Conservation (phyloP, 208 protist genomes). For the Trypanosoma vivax region DNA sequence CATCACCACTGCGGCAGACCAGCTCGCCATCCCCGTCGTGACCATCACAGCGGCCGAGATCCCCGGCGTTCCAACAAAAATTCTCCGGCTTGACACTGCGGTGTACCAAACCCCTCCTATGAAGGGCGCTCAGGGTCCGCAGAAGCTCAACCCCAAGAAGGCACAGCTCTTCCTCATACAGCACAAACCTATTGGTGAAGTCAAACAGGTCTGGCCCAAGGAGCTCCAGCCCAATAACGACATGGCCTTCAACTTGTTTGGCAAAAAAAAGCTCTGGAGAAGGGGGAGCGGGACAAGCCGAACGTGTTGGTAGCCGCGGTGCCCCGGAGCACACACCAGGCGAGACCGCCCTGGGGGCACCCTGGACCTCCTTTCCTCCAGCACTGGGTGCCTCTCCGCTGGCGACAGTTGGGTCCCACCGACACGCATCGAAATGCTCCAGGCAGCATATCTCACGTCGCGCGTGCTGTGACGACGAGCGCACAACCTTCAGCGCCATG, state of each 20-base stretch:
- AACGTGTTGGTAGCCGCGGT: background rate
- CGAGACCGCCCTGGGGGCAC: background rate
- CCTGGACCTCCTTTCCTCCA: background rate
- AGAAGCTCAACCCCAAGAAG: constrained; percentile 24
- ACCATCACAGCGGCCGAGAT: background rate
- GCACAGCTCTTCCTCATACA: constrained; percentile 20
- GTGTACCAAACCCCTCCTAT: constrained; percentile 16
- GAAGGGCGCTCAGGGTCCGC: constrained; percentile 16
- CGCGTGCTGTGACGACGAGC: constrained; percentile 12
- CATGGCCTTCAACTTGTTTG: constrained; percentile 14
- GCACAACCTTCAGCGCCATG: constrained; percentile 20
- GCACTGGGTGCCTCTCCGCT: background rate
- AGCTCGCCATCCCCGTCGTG: background rate
- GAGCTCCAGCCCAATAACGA: constrained; percentile 25
- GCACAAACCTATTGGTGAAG: constrained; percentile 14
- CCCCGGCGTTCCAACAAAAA: constrained; percentile 19
- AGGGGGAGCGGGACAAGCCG: constrained; percentile 1
- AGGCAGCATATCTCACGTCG: constrained; percentile 19
- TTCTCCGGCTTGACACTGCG: constrained; percentile 28
- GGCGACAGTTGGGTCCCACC: background rate
- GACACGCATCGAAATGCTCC: constrained; percentile 11
- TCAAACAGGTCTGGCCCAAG: constrained; percentile 23
- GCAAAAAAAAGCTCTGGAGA: constrained; percentile 23
- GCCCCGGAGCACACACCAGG: background rate
- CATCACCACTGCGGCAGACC: no score